A percentile compares a stretch with the other conserved stretches of the same genome.
These are phyloP conservation scores for Cantharellus cinnabarinus DNA, from an alignment of 768 basidiomycete genomes.

Conservation along the genomic window DNA sequence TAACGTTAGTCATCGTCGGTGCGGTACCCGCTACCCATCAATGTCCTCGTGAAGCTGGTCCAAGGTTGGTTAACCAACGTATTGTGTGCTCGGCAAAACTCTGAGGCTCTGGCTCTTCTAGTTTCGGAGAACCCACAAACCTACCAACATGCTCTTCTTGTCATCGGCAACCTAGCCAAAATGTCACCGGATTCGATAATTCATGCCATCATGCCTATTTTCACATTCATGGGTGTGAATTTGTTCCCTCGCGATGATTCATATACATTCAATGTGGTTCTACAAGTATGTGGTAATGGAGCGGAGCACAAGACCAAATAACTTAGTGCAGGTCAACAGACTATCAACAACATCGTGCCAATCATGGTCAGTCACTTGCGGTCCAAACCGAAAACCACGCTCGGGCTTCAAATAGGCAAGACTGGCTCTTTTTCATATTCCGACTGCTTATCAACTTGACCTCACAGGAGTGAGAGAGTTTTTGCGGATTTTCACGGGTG, in stretches of 20 bases:
- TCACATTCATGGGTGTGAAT: conserved; percentile 99
- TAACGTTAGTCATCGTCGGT: conserved; percentile 33
- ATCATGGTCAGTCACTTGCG: conserved; percentile 73
- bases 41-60: conserved; percentile 74
- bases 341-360: conserved; percentile 82
- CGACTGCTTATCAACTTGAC: not conserved
- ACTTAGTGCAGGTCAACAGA: conserved; percentile 26
- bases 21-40: conserved; percentile 47
- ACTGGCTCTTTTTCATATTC: not conserved
- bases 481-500: conserved; percentile 81
- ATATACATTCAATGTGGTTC: conserved; percentile 87
- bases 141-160: conserved; percentile 75
- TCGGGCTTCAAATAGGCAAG: conserved; percentile 37
- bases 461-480: conserved; percentile 44
- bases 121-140: conserved; percentile 86
- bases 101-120: conserved; percentile 14
- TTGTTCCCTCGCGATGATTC: conserved; percentile 92
- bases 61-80: conserved; percentile 29
- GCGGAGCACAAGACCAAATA: no score
- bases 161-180: conserved; percentile 67
- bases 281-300: conserved; percentile 37
- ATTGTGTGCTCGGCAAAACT: not conserved
- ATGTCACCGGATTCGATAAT: conserved; percentile 80
- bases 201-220: conserved; percentile 92
- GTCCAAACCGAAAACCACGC: conserved; percentile 27